Evolutionary conservation across 2,329 filamentous ascomycete species (phyloP).

Genomic region (Epichloe typhina): DNA sequence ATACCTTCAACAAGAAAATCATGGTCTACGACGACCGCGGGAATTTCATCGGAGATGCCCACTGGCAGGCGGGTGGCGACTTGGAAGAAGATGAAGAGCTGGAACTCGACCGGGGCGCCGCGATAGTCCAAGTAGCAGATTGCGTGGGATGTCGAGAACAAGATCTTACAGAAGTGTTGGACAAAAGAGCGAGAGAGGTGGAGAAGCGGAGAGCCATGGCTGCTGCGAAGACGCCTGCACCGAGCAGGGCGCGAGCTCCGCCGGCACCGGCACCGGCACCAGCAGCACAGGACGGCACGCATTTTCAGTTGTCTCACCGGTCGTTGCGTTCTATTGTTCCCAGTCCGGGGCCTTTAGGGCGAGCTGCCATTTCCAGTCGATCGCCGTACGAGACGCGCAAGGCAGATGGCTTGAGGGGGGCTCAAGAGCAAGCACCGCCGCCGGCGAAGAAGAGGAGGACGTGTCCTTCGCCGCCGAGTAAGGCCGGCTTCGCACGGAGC

Average conservation of each 20-base stretch:
- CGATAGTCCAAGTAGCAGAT: constrained; percentile 72
- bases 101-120: constrained; percentile 58
- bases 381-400: constrained; percentile 22
- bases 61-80: constrained; percentile 59
- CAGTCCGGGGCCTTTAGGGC: constrained; percentile 17
- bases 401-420: constrained; percentile 4
- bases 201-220: constrained; percentile 33
- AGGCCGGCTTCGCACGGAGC: constrained; percentile 19
- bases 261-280: not conserved
- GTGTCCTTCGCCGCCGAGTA: constrained; percentile 19
- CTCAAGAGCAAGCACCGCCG: constrained; percentile 9
- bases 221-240: constrained; percentile 21
- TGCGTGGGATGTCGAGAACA: constrained; percentile 60
- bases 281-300: constrained; percentile 13
- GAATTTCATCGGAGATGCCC: constrained; percentile 72
- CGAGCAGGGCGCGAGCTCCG: constrained; percentile 4
- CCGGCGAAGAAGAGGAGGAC: constrained; percentile 16
- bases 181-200: constrained; percentile 50
- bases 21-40: constrained; percentile 81
- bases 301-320: constrained; percentile 27
- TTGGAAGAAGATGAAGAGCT: constrained; percentile 74
- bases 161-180: constrained; percentile 62
- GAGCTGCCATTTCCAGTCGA: constrained; percentile 18
- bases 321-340: constrained; percentile 28
- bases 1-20: constrained; percentile 79